Evolutionary conservation across 768 basidiomycete species (phyloP).

Genomic region (Erythrobasidium yunnanense): DNA sequence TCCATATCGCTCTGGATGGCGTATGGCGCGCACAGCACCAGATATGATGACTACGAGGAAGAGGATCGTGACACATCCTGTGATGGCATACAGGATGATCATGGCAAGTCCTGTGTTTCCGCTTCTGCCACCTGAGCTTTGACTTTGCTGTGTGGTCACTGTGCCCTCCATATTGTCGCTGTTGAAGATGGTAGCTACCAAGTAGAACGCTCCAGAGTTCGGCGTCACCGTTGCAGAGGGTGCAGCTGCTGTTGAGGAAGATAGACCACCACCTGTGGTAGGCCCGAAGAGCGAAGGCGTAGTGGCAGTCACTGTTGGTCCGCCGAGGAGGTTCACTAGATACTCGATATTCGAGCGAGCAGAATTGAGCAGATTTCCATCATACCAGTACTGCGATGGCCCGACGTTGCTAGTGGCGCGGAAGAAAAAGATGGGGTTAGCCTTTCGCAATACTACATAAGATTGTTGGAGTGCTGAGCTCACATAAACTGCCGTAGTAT

Average conservation of each 20-base stretch:
- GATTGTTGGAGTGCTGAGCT: neutral
- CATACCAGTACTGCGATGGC: constrained; percentile 19
- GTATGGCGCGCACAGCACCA: constrained; percentile 68
- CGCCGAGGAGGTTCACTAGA: neutral
- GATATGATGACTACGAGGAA: constrained; percentile 76
- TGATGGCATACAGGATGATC: constrained; percentile 65
- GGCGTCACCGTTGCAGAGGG: constrained; percentile 27
- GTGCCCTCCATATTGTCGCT: constrained; percentile 48
- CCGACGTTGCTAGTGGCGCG: constrained; percentile 19
- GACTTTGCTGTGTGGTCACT: constrained; percentile 30
- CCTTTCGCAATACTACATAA: no score
- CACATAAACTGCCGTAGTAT: constrained; percentile 37
- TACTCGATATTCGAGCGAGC: constrained; percentile 43
- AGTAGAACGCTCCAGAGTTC: constrained; percentile 42
- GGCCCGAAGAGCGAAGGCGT: neutral
- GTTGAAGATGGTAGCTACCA: constrained; percentile 49
- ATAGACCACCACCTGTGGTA: constrained; percentile 29
- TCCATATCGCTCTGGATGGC: constrained; percentile 85
- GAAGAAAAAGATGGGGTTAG: neutral
- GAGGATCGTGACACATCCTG: constrained; percentile 72
- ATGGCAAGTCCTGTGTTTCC: constrained; percentile 62
- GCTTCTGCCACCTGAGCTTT: neutral
- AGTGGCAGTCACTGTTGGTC: neutral
- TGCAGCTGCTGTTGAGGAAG: constrained; percentile 28
- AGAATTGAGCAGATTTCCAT: constrained; percentile 47